Base-by-base conservation (phyloP, 305 asterid species). In the Ilex paraguariensis region DNA sequence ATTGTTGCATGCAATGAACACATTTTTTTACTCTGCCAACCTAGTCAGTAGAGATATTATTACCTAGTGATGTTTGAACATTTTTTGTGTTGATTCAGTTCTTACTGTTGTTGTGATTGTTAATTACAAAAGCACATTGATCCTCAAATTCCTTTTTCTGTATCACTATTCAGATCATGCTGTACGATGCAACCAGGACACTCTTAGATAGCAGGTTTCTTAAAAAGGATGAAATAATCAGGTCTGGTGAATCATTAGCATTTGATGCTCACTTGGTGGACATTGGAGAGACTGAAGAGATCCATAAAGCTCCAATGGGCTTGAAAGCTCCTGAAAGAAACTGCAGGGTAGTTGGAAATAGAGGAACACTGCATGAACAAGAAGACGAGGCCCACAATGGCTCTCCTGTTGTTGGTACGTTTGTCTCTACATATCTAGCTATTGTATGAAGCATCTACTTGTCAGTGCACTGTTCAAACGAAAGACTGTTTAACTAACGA, bases 231-330 rank as follows among this genome's bases (percentile, higher is more conserved):
- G 97, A 85, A 76, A 52, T 54, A 21, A 76, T 90, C 67, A 57
- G 64, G 62, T 73, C 86, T 73, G 97, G 97, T 57, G 79, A 75
- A 78, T 79, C 86, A 10, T 69, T 90, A 32, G 51, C 67, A 53
- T 68, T 87, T 70, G 93, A 82, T 50, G 87, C 93, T 62, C 77
- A 85, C 77, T 71, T 82, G 67, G 96, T 84, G 39, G 95, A 90
- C 58, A 73, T 90, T 67, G 95, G 83, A 70, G 88, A 80, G 73
- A 59, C 64, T 54, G 83, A 80, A 77, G 76, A 61, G 63, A 83
- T 70, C 62, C 70, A 66, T 54, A 81, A 79, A 63, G 77, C 81
- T 65, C 79, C 42, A 69, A 65, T 62, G 39, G 56, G 9, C 51
- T 46, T 46, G 10, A 52, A 52, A 3, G 14, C 28, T 52, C 28